Conservation (phyloP, 495 filamentous ascomycete species). For the Penicillium soppii region DNA sequence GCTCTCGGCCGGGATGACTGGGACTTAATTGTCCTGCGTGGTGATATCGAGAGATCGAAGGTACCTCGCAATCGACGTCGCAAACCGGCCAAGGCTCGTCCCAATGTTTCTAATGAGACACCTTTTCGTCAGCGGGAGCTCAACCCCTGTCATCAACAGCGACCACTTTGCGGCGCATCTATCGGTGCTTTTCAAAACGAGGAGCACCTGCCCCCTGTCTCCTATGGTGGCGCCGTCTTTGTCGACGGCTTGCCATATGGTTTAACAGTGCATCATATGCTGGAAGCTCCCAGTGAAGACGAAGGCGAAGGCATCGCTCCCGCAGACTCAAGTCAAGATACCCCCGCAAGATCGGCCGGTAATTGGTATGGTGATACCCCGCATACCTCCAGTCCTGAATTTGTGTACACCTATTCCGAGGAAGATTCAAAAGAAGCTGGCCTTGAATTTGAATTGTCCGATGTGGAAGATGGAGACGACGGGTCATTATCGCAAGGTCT, state of each 20-base stretch:
- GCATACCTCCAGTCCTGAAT: constrained; percentile 17
- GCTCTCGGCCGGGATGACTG: constrained; percentile 60
- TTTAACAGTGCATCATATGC: constrained; percentile 94
- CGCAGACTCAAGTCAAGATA: constrained; percentile 28
- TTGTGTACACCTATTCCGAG: constrained; percentile 34
- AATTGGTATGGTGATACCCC: constrained; percentile 28
- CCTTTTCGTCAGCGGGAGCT: constrained; percentile 34
- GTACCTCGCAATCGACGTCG: constrained; percentile 46
- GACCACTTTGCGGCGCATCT: constrained; percentile 81
- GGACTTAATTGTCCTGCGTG: constrained; percentile 62
- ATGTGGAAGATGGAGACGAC: constrained; percentile 47
- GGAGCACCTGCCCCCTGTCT: constrained; percentile 81
- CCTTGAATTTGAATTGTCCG: constrained; percentile 49
- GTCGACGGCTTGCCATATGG: constrained; percentile 82
- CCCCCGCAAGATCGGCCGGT: constrained; percentile 36
- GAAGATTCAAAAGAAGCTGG: constrained; percentile 33
- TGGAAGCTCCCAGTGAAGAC: constrained; percentile 75
- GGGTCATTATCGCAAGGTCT: constrained; percentile 28
- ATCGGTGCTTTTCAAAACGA: constrained; percentile 88
- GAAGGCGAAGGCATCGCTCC: constrained; percentile 51
- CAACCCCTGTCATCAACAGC: constrained; percentile 62
- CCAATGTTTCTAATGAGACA: constrained; percentile 27
- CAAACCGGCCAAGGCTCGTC: constrained; percentile 37
- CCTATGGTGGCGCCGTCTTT: constrained; percentile 82
- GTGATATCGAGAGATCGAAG: constrained; percentile 69